Evolutionary conservation across 306 rosid species (phyloP).

Genomic region (Cicer arietinum): DNA sequence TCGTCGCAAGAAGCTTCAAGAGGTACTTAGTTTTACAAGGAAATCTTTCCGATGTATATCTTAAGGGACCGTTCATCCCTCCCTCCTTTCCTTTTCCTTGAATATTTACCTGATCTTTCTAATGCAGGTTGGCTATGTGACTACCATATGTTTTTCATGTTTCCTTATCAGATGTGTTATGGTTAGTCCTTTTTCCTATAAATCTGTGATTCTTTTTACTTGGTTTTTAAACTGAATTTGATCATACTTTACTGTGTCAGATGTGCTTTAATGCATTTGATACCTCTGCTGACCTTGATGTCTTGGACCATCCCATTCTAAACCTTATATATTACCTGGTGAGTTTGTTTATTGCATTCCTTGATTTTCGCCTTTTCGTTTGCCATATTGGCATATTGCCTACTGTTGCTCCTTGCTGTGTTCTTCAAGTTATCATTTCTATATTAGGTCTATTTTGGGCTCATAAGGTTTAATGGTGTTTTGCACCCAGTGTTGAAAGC

Average conservation of each 20-base stretch:
- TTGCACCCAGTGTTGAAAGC: conserved; percentile 24
- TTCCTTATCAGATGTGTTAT: conserved; percentile 93
- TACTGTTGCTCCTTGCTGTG: conserved; percentile 13
- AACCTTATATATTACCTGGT: conserved; percentile 86
- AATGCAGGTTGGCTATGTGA: conserved; percentile 95
- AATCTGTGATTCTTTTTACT: conserved; percentile 24
- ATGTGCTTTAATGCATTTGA: conserved; percentile 91
- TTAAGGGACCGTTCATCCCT: not conserved
- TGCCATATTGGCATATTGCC: not conserved
- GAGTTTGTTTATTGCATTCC: conserved; percentile 50
- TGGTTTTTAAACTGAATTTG: conserved; percentile 29
- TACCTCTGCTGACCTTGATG: conserved; percentile 84
- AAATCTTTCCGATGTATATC: not conserved
- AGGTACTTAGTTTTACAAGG: conserved; percentile 58
- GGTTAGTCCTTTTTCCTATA: conserved; percentile 61
- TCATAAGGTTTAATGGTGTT: conserved; percentile 9
- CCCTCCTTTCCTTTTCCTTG: not conserved
- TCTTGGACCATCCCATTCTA: conserved; percentile 90
- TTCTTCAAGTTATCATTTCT: conserved; percentile 30
- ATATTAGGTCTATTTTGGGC: conserved; percentile 11
- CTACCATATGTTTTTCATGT: conserved; percentile 93
- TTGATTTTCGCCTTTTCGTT: not conserved
- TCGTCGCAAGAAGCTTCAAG: conserved; percentile 98
- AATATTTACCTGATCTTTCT: conserved; percentile 36
- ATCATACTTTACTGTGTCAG: conserved; percentile 53